A percentile compares a stretch with the other conserved stretches of the same genome.
phyloP scores from a whole-genome alignment of 129 eudicot species.

The Apium graveolens region DNA sequence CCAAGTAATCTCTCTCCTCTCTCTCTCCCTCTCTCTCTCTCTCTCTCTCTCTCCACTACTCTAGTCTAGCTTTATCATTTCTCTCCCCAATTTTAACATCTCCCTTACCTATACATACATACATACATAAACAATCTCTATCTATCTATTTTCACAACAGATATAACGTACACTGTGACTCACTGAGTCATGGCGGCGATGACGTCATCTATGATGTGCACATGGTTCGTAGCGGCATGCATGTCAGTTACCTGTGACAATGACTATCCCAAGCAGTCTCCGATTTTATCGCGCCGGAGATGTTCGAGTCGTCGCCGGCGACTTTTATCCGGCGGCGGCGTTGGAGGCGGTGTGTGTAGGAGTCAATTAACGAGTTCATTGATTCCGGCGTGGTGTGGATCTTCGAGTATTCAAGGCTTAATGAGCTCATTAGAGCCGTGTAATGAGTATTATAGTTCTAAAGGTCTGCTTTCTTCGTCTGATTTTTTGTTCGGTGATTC shows the following conservation, averaged over 20 bases:
- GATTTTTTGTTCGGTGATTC: slow-evolving; percentile 19
- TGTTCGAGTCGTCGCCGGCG: slow-evolving; percentile 16
- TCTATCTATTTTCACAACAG: no score
- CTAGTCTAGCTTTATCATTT: not conserved
- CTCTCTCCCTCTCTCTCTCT: not conserved
- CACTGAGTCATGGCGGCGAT: slow-evolving; percentile 20
- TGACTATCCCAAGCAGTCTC: slow-evolving; percentile 6
- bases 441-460: slow-evolving; percentile 15
- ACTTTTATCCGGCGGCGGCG: slow-evolving; percentile 4
- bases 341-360: not conserved
- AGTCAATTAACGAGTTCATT: not conserved
- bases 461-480: slow-evolving; percentile 6
- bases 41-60: not conserved
- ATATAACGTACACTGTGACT: not conserved
- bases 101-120: not conserved
- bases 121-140: not conserved
- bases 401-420: slow-evolving; percentile 22
- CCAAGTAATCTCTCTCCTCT: slow-evolving; percentile 1
- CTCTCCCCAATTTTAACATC: not conserved
- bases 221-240: slow-evolving; percentile 56
- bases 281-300: not conserved
- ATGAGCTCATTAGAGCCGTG: slow-evolving; percentile 38
- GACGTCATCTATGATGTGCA: slow-evolving; percentile 40
- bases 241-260: slow-evolving; percentile 36
- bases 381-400: slow-evolving; percentile 11